phyloP scores from a whole-genome alignment of 2,329 filamentous ascomycete species.

The Pseudofabraea citricarpa region DNA sequence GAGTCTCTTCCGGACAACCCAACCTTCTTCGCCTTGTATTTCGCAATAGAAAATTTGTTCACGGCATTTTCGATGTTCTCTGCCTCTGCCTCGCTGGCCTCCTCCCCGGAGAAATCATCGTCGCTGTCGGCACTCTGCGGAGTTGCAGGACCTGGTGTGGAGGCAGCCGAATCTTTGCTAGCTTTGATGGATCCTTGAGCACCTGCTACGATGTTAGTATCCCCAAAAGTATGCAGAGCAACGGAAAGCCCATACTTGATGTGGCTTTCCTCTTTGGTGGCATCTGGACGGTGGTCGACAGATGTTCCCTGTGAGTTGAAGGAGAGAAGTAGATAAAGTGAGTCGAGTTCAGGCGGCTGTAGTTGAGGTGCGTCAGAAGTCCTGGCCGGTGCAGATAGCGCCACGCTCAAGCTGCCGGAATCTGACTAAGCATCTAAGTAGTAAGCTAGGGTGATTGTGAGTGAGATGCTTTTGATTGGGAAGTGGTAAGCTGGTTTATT shows the following conservation, averaged over 20 bases:
- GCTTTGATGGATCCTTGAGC: slow-evolving; percentile 47
- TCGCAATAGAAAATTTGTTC: slow-evolving; percentile 47
- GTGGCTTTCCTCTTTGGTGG: slow-evolving; percentile 67
- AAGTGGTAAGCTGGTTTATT: too few relatives aligned
- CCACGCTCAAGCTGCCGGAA: too few relatives aligned
- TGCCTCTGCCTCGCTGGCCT: slow-evolving; percentile 44
- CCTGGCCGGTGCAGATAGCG: too few relatives aligned
- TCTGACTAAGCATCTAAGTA: too few relatives aligned
- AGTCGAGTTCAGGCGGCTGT: too few relatives aligned
- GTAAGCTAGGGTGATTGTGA: too few relatives aligned
- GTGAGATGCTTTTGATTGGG: too few relatives aligned
- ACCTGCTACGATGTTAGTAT: slow-evolving; percentile 33
- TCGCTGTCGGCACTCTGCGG: slow-evolving; percentile 51
- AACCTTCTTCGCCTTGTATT: slow-evolving; percentile 19
- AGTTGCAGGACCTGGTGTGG: slow-evolving; percentile 56
- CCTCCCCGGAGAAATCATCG: slow-evolving; percentile 49
- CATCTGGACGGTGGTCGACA: slow-evolving; percentile 41
- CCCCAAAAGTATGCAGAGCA: slow-evolving; percentile 18
- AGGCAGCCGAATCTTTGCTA: slow-evolving; percentile 50
- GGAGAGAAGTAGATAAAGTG: slow-evolving; percentile 3
- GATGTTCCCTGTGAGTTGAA: slow-evolving; percentile 10
- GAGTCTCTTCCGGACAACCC: slow-evolving; percentile 19
- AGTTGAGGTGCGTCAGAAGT: too few relatives aligned
- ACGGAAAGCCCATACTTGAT: slow-evolving; percentile 36
- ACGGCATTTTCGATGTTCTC: slow-evolving; percentile 53